Evolutionary conservation across 2,329 filamentous ascomycete species (phyloP).

Genomic region (Aspergillus clavatus): DNA sequence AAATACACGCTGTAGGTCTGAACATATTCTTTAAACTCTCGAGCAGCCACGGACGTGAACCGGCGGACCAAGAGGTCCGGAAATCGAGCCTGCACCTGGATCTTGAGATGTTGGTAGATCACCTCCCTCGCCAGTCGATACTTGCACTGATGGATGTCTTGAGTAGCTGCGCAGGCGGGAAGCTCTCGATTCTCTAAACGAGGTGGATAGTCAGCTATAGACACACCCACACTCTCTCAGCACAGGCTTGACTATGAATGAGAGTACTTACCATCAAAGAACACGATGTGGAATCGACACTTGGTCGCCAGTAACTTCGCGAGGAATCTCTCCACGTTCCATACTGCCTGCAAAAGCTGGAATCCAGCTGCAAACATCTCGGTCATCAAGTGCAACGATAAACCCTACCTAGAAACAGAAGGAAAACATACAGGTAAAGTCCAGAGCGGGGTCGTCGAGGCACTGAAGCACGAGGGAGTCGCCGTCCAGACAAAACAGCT

Average conservation of each 20-base stretch:
- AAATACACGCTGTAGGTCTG: constrained; percentile 55
- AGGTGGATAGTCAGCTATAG: too few relatives aligned
- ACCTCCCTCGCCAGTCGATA: constrained; percentile 58
- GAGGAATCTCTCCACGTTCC: constrained; percentile 9
- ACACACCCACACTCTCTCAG: not conserved
- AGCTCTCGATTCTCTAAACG: constrained; percentile 4
- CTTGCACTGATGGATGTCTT: constrained; percentile 39
- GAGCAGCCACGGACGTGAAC: constrained; percentile 21
- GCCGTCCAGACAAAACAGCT: constrained; percentile 12
- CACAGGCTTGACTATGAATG: not conserved
- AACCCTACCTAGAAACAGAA: too few relatives aligned
- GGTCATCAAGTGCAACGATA: not conserved
- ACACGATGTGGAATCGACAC: constrained; percentile 9
- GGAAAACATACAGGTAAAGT: constrained; percentile 3
- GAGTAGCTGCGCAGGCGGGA: constrained; percentile 19
- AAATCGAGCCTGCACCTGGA: constrained; percentile 35
- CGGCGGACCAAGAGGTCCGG: constrained; percentile 28
- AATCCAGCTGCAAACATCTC: constrained; percentile 1
- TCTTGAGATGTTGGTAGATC: constrained; percentile 58
- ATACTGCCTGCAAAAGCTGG: constrained; percentile 8
- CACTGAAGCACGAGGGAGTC: constrained; percentile 12
- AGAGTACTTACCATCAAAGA: constrained; percentile 6
- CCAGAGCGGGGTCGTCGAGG: constrained; percentile 7
- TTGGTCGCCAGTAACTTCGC: constrained; percentile 5
- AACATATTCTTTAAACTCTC: constrained; percentile 53